Evolutionary conservation across 805 yeast genomes (phyloP), one percentile per base, ranked within the genome.

Genomic region (Cyberlindnera sargentensis): DNA sequence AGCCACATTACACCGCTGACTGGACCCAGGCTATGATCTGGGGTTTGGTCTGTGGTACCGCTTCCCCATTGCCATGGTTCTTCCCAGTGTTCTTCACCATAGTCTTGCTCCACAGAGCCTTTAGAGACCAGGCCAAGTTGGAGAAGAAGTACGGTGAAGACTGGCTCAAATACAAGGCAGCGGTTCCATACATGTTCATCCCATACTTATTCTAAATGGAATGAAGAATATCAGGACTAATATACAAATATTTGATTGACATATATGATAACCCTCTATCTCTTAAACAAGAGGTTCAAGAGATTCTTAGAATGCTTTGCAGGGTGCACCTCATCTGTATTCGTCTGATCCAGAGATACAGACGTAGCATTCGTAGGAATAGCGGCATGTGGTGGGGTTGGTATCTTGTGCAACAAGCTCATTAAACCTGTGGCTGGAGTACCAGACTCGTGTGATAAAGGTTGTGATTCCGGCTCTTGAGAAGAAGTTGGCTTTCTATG

Each of bases 1-100:
- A 93, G 68, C 80, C 82, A 50, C 95, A 90, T 67, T 93, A 93
- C 73, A 89, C 97, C 32, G 96, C 95, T 24, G 99, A 93, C 64
- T 88, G 81, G 75, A 70, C 76, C 39, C 96, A 89, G 70, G 76
- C 95, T 40, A 70, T 86, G 55, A 75, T 93, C 37, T 93, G 99
- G 99, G 95, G 91, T 5, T 72, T 93, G 48, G 75, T 81, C 48
- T 88, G 96, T 65, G 99, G 99, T 1, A 80, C 82, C 64, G 72
- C 71, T 30, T 85, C 96, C 3, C 85, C 90, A 40, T 79, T 91
- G 71, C 96, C 97, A 36, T 93, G 95, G 91, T 93, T 93, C 67
- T 91, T 84, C 80, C 97, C 99, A 4, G 69, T 72, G 24, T 93
- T 93, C 71, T 93, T 88, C 80, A 77, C 89, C 49, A 67, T 82